phyloP scores from a whole-genome alignment of 441 rosid genomes.

The Jatropha podagrica region DNA sequence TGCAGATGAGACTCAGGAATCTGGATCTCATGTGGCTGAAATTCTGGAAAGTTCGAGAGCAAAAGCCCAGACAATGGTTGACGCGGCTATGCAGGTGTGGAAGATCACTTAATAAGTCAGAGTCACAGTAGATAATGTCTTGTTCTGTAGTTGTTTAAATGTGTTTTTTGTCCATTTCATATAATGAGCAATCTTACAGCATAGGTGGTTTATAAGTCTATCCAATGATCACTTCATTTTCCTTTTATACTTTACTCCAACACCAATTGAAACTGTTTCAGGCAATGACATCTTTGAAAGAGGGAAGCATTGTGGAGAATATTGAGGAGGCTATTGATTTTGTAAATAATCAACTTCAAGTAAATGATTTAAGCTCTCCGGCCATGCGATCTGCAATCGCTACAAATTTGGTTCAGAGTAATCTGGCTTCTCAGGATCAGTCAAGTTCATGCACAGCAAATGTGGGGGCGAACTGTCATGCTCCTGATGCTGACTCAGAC shows the following conservation, averaged over 20 bases:
- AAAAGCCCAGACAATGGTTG: slow-evolving; percentile 86
- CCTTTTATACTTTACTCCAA: neutral
- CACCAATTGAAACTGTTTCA: slow-evolving; percentile 33
- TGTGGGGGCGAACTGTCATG: slow-evolving; percentile 29
- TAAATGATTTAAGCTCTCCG: slow-evolving; percentile 52
- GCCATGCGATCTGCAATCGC: slow-evolving; percentile 35
- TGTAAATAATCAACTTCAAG: slow-evolving; percentile 59
- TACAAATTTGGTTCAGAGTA: slow-evolving; percentile 31
- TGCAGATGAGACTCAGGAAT: slow-evolving; percentile 45
- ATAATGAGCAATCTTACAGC: neutral
- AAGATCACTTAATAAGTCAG: neutral
- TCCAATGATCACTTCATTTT: neutral
- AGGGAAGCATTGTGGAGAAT: slow-evolving; percentile 55
- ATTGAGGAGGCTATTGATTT: slow-evolving; percentile 76
- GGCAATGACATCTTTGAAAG: slow-evolving; percentile 76
- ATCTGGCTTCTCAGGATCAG: slow-evolving; percentile 43
- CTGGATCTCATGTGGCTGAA: slow-evolving; percentile 70
- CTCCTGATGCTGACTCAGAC: slow-evolving; percentile 34
- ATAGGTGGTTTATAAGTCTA: neutral
- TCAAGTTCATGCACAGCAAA: slow-evolving; percentile 31
- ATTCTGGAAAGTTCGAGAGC: slow-evolving; percentile 71
- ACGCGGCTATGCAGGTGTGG: slow-evolving; percentile 77
- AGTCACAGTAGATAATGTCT: neutral
- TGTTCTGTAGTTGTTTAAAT: neutral
- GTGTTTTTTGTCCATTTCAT: neutral